These are phyloP conservation scores for Claviceps arundinis DNA, from an alignment of 2,329 filamentous ascomycete species.

Conservation along the genomic window DNA sequence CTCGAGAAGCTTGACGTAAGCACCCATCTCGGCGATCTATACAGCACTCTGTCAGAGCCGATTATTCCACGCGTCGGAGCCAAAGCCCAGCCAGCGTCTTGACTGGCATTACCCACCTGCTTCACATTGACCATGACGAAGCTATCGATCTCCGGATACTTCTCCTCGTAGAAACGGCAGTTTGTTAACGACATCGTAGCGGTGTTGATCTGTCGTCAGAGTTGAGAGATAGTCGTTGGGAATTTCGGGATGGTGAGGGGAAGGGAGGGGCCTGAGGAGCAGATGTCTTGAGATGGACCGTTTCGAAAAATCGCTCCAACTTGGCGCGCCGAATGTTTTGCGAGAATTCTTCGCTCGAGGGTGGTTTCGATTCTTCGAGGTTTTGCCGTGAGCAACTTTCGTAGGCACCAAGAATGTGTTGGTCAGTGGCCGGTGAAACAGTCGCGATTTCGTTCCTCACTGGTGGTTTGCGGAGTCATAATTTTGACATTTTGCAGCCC, in stretches of 20 bases:
- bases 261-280: background rate
- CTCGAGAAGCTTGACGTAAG: constrained; percentile 97
- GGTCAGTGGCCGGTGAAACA: background rate
- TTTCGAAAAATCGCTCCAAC: constrained; percentile 8
- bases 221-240: constrained; percentile 12
- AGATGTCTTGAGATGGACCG: constrained; percentile 16
- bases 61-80: background rate
- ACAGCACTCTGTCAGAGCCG: constrained; percentile 6
- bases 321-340: background rate
- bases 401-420: background rate
- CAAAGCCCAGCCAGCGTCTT: constrained; percentile 6
- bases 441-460: background rate
- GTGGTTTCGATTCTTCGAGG: background rate
- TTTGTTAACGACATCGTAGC: constrained; percentile 87
- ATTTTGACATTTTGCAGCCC: constrained; percentile 29
- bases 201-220: constrained; percentile 36
- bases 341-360: background rate
- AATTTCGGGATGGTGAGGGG: background rate
- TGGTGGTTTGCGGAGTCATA: constrained; percentile 2
- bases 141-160: constrained; percentile 89
- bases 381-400: background rate
- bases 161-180: constrained; percentile 95
- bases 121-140: constrained; percentile 99
- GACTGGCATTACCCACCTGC: constrained; percentile 56
- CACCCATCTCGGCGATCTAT: constrained; percentile 98